Evolutionary conservation across 2,329 filamentous ascomycete genomes (phyloP), one percentile per base, ranked within the genome.

Genomic region (Knoxdaviesia proteae): DNA sequence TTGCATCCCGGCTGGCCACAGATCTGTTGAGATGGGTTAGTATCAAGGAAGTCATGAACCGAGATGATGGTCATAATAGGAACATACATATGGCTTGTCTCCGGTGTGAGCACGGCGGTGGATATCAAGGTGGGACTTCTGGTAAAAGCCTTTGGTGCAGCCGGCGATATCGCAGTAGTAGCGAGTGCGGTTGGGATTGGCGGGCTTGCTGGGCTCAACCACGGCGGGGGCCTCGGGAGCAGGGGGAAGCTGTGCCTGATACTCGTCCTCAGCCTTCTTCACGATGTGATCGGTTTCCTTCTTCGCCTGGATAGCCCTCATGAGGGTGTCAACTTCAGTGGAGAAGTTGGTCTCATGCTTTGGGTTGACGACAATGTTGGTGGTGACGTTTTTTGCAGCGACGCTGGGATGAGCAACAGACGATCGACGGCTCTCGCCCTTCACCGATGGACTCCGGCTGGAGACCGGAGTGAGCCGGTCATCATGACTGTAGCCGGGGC

Each of bases 71-170:
- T 34, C 40, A 11, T n/a, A 20, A 9, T 11, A 2, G 4, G 5
- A 33, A 45, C 83, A 67, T 64, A 93, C 80, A 56, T 88, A 94
- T 46, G 88, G 88, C 56, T 86, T 90, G 43, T 81, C 76, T 10
- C 90, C 90, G 2, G 84, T 94, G 58, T 98, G 90, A 5, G 81
- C 79, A 49, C 87, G 72, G 39, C 74, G 77, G 57, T 98, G 90
- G 40, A 92, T 94, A 47, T 90, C 81, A 7, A 94, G 69, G 52
- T 96, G 88, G 1, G 87, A 94, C 61, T 88, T 93, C 55, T 96
- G 88, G 46, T 74, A 75, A 58, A 94, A 96, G 47, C 71, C 75
- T 64, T 90, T 92, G 50, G 68, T 66, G 58, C 88, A 96, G 36
- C 73, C 73, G 6, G 75, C 69, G 36, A 84, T 68, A 20, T 68